phyloP scores from a whole-genome alignment of 1,139 yeast genomes.

The Diutina mesorugosa region DNA sequence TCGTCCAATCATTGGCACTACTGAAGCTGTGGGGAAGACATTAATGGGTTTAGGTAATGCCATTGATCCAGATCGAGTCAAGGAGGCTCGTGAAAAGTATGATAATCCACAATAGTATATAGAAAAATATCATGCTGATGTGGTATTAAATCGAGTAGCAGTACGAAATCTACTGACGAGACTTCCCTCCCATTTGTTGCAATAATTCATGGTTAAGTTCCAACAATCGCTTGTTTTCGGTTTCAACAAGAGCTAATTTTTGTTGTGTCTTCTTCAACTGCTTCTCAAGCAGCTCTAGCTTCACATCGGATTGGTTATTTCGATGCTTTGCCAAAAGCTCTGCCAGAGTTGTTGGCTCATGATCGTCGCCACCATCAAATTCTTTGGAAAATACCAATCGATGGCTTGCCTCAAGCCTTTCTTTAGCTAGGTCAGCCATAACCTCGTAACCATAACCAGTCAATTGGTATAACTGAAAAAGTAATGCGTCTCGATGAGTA shows the following conservation, averaged over 20 bases:
- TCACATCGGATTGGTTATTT: not conserved
- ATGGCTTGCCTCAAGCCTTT: not conserved
- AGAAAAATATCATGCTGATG: not conserved
- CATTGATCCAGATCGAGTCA: slow-evolving; percentile 44
- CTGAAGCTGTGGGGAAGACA: slow-evolving; percentile 78
- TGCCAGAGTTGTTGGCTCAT: not conserved
- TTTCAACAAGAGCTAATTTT: not conserved
- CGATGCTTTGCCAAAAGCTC: not conserved
- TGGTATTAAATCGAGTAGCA: too few species aligned
- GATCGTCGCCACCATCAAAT: not conserved
- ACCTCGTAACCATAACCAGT: not conserved
- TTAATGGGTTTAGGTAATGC: slow-evolving; percentile 77
- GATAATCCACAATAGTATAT: not conserved
- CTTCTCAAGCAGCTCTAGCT: not conserved
- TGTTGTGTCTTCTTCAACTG: not conserved
- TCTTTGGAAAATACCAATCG: not conserved
- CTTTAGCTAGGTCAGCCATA: not conserved
- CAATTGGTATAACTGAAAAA: not conserved
- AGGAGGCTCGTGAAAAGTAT: slow-evolving; percentile 23
- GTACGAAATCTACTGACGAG: not conserved
- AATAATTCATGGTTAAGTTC: not conserved
- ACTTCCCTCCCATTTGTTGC: not conserved
- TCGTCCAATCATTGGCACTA: slow-evolving; percentile 84
- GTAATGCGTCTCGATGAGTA: not conserved
- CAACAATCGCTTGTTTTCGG: not conserved